Percentiles rank a stretch among this genome's conserved stretches.
Evolutionary conservation across 164 flowering plant species (phyloP).

Genomic region (Magnolia sinica): DNA sequence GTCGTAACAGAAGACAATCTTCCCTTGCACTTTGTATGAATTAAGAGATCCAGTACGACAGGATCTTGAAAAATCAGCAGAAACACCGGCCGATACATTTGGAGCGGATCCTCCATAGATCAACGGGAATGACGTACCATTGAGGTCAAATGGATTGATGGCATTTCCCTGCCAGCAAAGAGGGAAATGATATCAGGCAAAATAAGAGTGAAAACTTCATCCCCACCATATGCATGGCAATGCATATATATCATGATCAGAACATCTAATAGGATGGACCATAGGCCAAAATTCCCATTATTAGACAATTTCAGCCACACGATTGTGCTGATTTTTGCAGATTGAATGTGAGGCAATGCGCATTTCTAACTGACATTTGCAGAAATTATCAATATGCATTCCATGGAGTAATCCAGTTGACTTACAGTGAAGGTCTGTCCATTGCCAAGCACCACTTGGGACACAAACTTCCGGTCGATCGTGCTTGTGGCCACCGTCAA

Average conservation of each 20-base stretch:
- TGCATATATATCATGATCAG: too few relatives aligned
- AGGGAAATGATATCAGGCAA: background rate
- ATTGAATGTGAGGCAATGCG: too few relatives aligned
- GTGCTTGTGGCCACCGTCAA: constrained; percentile 24
- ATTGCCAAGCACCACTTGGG: constrained; percentile 21
- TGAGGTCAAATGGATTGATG: constrained; percentile 35
- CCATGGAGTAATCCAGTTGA: constrained; percentile 13
- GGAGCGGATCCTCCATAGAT: constrained; percentile 46
- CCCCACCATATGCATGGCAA: background rate
- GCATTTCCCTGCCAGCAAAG: constrained; percentile 28
- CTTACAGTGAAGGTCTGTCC: constrained; percentile 16
- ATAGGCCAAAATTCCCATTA: too few relatives aligned
- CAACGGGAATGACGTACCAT: constrained; percentile 32
- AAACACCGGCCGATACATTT: constrained; percentile 29
- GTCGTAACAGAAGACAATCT: constrained; percentile 38
- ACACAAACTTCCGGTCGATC: constrained; percentile 20
- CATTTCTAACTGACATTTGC: too few relatives aligned
- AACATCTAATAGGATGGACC: too few relatives aligned
- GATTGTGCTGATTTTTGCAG: too few relatives aligned
- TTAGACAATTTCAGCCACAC: too few relatives aligned
- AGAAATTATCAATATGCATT: too few relatives aligned
- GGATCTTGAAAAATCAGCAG: constrained; percentile 11
- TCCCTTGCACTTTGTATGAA: constrained; percentile 24
- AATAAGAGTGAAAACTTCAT: background rate
- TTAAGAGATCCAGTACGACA: constrained; percentile 28